These are phyloP conservation scores for Myxozyma nipponensis DNA, from an alignment of 805 yeast genomes.

Conservation along the genomic window DNA sequence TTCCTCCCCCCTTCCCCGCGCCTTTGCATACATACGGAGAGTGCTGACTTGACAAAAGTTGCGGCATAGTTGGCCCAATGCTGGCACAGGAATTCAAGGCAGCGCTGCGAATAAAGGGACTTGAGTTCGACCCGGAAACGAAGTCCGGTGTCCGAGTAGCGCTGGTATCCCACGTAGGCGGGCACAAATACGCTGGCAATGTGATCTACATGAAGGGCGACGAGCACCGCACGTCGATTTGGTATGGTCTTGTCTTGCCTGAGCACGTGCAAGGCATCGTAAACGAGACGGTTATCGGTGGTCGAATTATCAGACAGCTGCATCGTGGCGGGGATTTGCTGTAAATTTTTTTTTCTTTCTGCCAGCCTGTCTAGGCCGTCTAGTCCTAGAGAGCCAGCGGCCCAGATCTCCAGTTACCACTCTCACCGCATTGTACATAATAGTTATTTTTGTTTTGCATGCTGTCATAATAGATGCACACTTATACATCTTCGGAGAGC, in stretches of 20 bases:
- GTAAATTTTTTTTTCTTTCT: no score
- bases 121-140: constrained; percentile 32
- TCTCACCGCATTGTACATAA: no score
- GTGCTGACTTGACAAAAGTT: constrained; percentile 39
- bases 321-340: constrained; percentile 35
- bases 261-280: constrained; percentile 63
- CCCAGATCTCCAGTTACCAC: no score
- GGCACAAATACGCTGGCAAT: constrained; percentile 85
- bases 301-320: constrained; percentile 52
- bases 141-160: constrained; percentile 41
- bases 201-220: constrained; percentile 51
- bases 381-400: no score
- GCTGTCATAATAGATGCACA: no score
- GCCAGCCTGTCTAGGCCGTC: no score
- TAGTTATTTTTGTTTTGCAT: no score
- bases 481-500: no score
- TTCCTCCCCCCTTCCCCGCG: no score
- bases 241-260: constrained; percentile 68
- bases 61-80: constrained; percentile 65
- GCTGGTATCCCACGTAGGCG: constrained; percentile 72
- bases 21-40: neutral
- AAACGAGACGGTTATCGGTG: constrained; percentile 48
- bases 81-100: constrained; percentile 48
- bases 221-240: constrained; percentile 37
- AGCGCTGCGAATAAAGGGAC: constrained; percentile 40